Base-by-base conservation (phyloP, 2,329 filamentous ascomycete genomes). In the Alternaria tenuissima region DNA sequence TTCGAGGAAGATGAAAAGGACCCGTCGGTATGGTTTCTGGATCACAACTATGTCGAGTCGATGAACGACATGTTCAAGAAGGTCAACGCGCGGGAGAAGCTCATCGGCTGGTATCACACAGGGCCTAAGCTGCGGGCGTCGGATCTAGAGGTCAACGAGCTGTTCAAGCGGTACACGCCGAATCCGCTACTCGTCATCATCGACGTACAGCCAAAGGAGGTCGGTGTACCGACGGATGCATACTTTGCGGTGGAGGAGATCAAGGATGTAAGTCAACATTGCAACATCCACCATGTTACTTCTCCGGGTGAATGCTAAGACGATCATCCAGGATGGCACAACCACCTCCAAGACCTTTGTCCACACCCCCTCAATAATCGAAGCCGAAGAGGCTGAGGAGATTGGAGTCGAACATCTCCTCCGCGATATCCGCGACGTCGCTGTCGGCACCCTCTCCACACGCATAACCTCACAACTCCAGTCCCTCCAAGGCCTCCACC, bases 61-160 rank as follows among this genome's bases (percentile, higher is more conserved):
- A 99, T 99, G 95, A 96, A 95, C 83, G 95, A 98, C 81, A 99
- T 99, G 95, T 99, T 99, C 87, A 99, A 99, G 86, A 98, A 98
- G 84, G 94, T 99, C 86, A 99, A 99, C 84, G 95, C 95, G 63
- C 87, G 92, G 66, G 95, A 99, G 84, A 98, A 98, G 88, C 87
- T 99, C 79, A 96, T 99, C 86, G 95, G 95, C 76, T 99, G 95
- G 95, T 99, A 99, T 81, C 95, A 99, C 82, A 96, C 95, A 20
- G 95, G 95, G 42, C 95, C 95, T 39, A 99, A 98, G 86, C 86
- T 99, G 75, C 89, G 95, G 77, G 94, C 94, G 57, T 97, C 95
- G 46, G 95, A 99, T 85, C 84, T 99, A 69, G 92, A 98, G 83
- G 97, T 99, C 89, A 99, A 99, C 82, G 95, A 99, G 83, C 88